phyloP scores from a whole-genome alignment of 306 rosid species.

The Prunus salicina region DNA sequence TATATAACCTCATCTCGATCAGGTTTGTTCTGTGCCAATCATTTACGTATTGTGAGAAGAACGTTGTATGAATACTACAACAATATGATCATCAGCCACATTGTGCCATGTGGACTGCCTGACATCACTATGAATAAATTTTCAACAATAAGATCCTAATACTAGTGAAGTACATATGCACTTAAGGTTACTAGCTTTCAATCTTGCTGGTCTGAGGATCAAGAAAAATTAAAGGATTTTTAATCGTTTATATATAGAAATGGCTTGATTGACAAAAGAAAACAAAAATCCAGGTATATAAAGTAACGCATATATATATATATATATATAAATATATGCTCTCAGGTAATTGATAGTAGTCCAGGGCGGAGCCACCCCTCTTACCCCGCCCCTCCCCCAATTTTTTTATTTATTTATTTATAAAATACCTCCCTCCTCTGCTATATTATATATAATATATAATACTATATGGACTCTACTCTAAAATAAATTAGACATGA shows the following conservation, averaged over 20 bases:
- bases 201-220: neutral
- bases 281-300: neutral
- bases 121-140: neutral
- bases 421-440: too few species aligned
- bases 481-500: too few species aligned
- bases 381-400: too few species aligned
- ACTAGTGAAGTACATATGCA: too few species aligned
- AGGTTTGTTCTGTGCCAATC: too few species aligned
- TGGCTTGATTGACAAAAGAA: neutral
- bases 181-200: neutral
- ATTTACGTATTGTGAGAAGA: neutral
- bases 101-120: slow-evolving; percentile 1
- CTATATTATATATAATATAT: too few species aligned
- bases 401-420: too few species aligned
- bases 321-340: too few species aligned
- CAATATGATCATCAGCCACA: neutral
- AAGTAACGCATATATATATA: too few species aligned
- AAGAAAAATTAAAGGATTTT: neutral
- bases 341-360: too few species aligned
- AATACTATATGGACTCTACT: too few species aligned
- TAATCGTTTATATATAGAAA: neutral
- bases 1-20: neutral
- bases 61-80: neutral
- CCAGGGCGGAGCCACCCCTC: too few species aligned
- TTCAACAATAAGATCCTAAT: neutral